A percentile compares a stretch with the other conserved stretches of the same genome.
These are phyloP conservation scores for Penicillium sp. DNA, from an alignment of 2,329 filamentous ascomycete species.

Conservation along the genomic window DNA sequence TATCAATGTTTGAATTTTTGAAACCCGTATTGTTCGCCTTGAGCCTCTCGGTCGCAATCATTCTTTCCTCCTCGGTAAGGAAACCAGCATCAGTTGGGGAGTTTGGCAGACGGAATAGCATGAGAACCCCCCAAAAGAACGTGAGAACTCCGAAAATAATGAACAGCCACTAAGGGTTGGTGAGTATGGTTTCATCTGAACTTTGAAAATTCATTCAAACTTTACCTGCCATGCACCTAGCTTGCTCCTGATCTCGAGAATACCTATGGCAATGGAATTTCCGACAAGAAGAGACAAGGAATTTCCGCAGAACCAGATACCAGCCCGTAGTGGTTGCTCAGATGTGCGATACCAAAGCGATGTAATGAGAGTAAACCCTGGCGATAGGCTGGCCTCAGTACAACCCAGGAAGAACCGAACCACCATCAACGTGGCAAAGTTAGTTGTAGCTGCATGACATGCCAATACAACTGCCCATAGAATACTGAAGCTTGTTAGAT, in stretches of 20 bases:
- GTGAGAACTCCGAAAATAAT: constrained; percentile 34
- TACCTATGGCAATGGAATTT: constrained; percentile 29
- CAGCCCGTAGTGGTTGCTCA: constrained; percentile 37
- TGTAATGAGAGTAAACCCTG: constrained; percentile 41
- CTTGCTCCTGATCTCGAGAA: constrained; percentile 27
- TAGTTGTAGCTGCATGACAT: constrained; percentile 41
- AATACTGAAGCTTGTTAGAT: constrained; percentile 20
- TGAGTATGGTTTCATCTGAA: neutral
- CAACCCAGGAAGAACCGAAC: constrained; percentile 49
- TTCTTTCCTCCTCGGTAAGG: constrained; percentile 26
- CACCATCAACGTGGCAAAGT: constrained; percentile 44
- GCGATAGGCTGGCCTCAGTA: constrained; percentile 44
- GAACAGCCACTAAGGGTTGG: constrained; percentile 22
- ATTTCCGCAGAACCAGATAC: constrained; percentile 38
- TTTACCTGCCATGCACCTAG: constrained; percentile 31
- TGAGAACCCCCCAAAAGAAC: constrained; percentile 26
- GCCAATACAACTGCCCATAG: constrained; percentile 37
- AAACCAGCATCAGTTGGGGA: constrained; percentile 26
- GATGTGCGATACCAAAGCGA: constrained; percentile 34
- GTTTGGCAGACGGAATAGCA: constrained; percentile 31
- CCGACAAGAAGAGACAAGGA: constrained; percentile 32
- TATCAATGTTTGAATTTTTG: constrained; percentile 49
- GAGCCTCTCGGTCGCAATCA: constrained; percentile 27
- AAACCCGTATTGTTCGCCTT: constrained; percentile 29
- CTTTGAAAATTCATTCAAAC: neutral